phyloP scores from a whole-genome alignment of 805 yeast genomes.

The Hanseniaspora lachancei region DNA sequence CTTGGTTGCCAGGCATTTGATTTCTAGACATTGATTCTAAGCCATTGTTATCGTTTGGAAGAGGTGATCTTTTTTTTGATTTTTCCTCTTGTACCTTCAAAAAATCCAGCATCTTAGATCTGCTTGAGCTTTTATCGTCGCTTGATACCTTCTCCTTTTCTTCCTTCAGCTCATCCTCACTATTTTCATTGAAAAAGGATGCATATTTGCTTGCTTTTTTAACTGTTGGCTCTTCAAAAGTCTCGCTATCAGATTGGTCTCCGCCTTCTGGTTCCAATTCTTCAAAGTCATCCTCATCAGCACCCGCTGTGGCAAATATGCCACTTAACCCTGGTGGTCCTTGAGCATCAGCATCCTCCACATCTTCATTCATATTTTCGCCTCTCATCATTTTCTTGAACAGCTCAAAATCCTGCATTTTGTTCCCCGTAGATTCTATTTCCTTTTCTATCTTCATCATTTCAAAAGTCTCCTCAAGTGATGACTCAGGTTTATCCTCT shows the following conservation, averaged over 20 bases:
- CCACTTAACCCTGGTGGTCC: constrained; percentile 1
- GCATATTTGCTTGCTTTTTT: constrained; percentile 8
- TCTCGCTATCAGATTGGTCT: neutral
- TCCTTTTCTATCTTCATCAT: constrained; percentile 25
- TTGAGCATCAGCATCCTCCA: neutral
- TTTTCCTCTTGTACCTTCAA: neutral
- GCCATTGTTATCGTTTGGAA: neutral
- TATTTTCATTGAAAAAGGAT: constrained; percentile 1
- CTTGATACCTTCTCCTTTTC: neutral
- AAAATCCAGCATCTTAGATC: constrained; percentile 8
- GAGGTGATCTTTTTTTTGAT: neutral
- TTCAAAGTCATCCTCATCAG: neutral
- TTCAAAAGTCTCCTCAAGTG: constrained; percentile 23
- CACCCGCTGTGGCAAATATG: constrained; percentile 1
- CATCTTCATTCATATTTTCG: constrained; percentile 21
- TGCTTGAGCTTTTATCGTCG: neutral
- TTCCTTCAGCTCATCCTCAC: neutral
- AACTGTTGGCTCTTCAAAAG: neutral
- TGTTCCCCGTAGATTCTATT: constrained; percentile 26
- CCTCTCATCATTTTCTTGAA: constrained; percentile 31
- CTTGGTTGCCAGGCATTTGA: neutral
- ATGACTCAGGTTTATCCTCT: constrained; percentile 13
- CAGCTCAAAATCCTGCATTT: constrained; percentile 31
- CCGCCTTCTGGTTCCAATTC: constrained; percentile 6
- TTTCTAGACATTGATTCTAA: neutral